Evolutionary conservation across 1,284 basidiomycete genomes (phyloP), one percentile per base, ranked within the genome.

Genomic region (Dichomitus squalens): DNA sequence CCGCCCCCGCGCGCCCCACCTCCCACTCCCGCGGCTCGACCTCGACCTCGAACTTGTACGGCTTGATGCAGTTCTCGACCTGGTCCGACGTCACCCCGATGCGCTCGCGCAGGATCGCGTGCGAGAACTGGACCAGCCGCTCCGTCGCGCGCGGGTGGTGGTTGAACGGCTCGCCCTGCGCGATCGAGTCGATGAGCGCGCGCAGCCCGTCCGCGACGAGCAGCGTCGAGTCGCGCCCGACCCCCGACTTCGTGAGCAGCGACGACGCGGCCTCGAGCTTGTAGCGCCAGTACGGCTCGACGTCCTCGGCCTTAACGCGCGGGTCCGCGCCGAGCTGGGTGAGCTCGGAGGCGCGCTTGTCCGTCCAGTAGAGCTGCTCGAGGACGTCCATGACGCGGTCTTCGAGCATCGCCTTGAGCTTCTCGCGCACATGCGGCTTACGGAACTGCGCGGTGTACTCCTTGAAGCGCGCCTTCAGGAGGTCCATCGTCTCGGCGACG

Each of bases 11-110:
- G 34, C 96, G 79, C 0, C 96, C 96, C 3, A 79, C 70, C 66
- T 95, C 93, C 97, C 97, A 99, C 72, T 98, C 96, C 39, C 87
- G 79, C 11, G 84, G 82, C 63, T 97, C 93, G 25, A 96, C 88
- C 68, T 98, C 95, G 16, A 95, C 85, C 68, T 95, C 94, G 72
- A 98, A 98, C 79, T 99, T 98, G 85, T 88, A 98, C 31, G 97
- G 97, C 77, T 99, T 99, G 80, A 99, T 97, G 74, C 94, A 97
- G 75, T 99, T 99, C 80, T 99, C 97, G 7, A 99, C 97, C 75
- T 99, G 96, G 72, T 99, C 97, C 1, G 94, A 90, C 3, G 97
- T 95, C 53, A 98, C 76, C 8, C 92, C 91, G 59, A 98, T 91
- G 2, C 96, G 85, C 68, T 98, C 95, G 48, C 95, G 83, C 55